These are phyloP conservation scores for Saturnispora hagleri DNA, from an alignment of 805 yeast genomes.

Conservation along the genomic window DNA sequence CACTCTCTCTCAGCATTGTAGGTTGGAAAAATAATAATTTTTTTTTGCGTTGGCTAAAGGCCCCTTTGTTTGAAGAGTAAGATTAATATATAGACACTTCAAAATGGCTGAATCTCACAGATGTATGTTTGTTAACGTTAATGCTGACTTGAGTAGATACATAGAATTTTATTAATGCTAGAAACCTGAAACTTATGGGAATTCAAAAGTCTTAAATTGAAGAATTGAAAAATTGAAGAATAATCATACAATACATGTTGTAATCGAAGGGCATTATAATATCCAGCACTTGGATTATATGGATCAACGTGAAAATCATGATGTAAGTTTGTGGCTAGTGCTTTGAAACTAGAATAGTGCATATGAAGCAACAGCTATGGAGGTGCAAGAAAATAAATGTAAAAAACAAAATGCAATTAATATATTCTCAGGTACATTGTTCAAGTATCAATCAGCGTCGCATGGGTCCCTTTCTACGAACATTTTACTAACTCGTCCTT, in stretches of 20 bases:
- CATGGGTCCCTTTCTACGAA: not conserved
- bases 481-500: slow-evolving; percentile 17
- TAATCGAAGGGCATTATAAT: no score
- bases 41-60: slow-evolving; percentile 3
- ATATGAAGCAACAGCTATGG: no score
- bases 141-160: not conserved
- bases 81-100: slow-evolving; percentile 17
- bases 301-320: no score
- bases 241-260: not conserved
- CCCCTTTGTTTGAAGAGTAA: not conserved
- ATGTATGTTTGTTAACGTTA: slow-evolving; percentile 53
- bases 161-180: not conserved
- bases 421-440: no score
- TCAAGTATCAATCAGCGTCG: no score
- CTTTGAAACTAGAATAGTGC: no score
- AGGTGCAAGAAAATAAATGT: no score
- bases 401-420: no score
- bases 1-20: not conserved
- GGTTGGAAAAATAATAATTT: slow-evolving; percentile 2
- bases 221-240: not conserved
- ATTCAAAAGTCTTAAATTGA: not conserved
- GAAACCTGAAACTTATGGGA: not conserved
- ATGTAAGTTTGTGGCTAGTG: no score
- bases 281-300: no score
- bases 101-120: slow-evolving; percentile 96